Conservation (phyloP, 2,329 filamentous ascomycete genomes). For the Ophiocordyceps camponoti-floridani region DNA sequence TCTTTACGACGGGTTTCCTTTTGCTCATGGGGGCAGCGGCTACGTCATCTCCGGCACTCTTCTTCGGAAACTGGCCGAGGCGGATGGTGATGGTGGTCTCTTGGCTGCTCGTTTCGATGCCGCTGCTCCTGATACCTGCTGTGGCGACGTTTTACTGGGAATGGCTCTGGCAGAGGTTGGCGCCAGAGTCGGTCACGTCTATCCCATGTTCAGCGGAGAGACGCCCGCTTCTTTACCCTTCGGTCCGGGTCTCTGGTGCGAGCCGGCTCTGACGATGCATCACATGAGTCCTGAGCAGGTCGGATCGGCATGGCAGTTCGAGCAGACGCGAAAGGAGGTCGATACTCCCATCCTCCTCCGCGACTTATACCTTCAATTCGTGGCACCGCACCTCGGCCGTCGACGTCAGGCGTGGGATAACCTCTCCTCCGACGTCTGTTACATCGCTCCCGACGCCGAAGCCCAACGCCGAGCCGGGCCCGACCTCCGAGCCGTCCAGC, state of each 20-base stretch:
- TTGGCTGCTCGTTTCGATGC: constrained; percentile 28
- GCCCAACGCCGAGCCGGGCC: constrained; percentile 11
- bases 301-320: constrained; percentile 32
- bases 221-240: constrained; percentile 32
- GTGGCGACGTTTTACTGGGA: constrained; percentile 33
- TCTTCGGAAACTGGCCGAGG: constrained; percentile 27
- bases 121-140: constrained; percentile 25
- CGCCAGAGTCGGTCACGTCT: constrained; percentile 22
- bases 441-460: constrained; percentile 21
- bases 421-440: constrained; percentile 27
- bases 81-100: neutral
- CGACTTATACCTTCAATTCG: constrained; percentile 30
- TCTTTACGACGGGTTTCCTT: constrained; percentile 24
- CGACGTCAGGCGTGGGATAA: constrained; percentile 34
- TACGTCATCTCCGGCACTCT: constrained; percentile 34
- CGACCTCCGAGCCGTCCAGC: constrained; percentile 14
- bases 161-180: constrained; percentile 26
- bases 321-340: constrained; percentile 21
- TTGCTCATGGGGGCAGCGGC: constrained; percentile 41
- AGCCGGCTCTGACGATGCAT: constrained; percentile 39
- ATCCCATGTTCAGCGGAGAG: constrained; percentile 38
- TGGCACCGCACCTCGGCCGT: constrained; percentile 22
- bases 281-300: constrained; percentile 34
- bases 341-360: constrained; percentile 25
- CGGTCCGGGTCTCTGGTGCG: constrained; percentile 32